phyloP scores from a whole-genome alignment of 140 eudicot genomes.

The Cichorium intybus region DNA sequence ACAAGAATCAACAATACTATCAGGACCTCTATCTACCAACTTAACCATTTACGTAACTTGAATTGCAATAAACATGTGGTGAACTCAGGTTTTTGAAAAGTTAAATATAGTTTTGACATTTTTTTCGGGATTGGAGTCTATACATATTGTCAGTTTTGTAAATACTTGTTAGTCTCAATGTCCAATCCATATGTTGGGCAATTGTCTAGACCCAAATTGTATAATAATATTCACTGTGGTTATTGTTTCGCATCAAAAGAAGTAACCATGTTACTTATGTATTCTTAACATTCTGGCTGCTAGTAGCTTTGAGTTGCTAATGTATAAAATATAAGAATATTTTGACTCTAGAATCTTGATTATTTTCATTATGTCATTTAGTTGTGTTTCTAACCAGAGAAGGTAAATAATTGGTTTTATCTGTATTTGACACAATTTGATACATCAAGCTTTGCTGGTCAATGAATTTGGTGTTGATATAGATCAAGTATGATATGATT shows the following conservation, averaged over 20 bases:
- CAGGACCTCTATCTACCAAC: constrained; percentile 14
- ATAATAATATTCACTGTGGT: constrained; percentile 14
- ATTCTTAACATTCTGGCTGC: neutral
- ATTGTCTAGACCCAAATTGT: constrained; percentile 14
- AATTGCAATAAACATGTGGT: constrained; percentile 10
- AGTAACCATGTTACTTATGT: constrained; percentile 18
- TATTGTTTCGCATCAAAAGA: neutral
- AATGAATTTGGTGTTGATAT: constrained; percentile 4
- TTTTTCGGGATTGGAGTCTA: neutral
- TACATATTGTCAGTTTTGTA: constrained; percentile 4
- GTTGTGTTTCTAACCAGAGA: constrained; percentile 3
- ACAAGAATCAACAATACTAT: neutral
- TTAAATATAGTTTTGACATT: neutral
- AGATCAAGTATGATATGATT: neutral
- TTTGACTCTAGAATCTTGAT: neutral
- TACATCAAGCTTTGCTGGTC: constrained; percentile 11
- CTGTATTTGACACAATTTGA: constrained; percentile 8
- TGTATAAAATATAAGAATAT: constrained; percentile 13
- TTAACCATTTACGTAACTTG: constrained; percentile 14
- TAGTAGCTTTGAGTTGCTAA: neutral
- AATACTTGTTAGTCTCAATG: constrained; percentile 5
- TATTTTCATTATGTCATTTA: constrained; percentile 5
- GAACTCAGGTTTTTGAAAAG: constrained; percentile 14
- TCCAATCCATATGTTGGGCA: constrained; percentile 15
- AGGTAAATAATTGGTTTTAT: neutral